Conservation (phyloP, 2,329 filamentous ascomycete species). For the Fusarium chuoi region DNA sequence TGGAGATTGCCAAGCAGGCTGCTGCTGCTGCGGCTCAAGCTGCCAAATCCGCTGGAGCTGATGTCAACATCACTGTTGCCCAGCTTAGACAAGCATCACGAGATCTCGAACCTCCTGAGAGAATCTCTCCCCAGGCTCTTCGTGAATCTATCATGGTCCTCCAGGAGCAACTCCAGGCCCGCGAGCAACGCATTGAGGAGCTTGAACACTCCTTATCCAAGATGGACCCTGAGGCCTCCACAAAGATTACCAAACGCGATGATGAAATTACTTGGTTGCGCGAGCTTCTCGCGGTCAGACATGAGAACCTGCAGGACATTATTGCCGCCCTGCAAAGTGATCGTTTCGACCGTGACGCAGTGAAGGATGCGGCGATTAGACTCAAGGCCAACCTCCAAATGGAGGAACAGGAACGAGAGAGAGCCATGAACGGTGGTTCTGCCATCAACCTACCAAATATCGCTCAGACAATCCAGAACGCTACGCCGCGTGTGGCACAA, state of each 20-base stretch:
- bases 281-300: conserved; percentile 88
- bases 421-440: conserved; percentile 77
- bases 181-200: conserved; percentile 88
- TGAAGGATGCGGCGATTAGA: conserved; percentile 91
- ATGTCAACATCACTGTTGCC: conserved; percentile 42
- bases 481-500: conserved; percentile 84
- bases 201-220: conserved; percentile 78
- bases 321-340: conserved; percentile 81
- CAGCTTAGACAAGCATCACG: conserved; percentile 44
- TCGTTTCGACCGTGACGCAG: conserved; percentile 78
- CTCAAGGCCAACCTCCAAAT: conserved; percentile 95
- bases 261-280: conserved; percentile 96
- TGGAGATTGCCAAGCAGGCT: conserved; percentile 89
- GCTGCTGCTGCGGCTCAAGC: conserved; percentile 85
- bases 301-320: conserved; percentile 92
- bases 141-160: conserved; percentile 96
- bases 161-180: conserved; percentile 95
- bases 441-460: conserved; percentile 78
- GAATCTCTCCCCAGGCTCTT: conserved; percentile 92
- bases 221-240: conserved; percentile 79
- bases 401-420: conserved; percentile 95
- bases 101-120: conserved; percentile 73
- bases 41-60: conserved; percentile 67
- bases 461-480: conserved; percentile 79
- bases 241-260: conserved; percentile 89